Evolutionary conservation across 306 rosid genomes (phyloP).

Genomic region (Cucumis cinereus): DNA sequence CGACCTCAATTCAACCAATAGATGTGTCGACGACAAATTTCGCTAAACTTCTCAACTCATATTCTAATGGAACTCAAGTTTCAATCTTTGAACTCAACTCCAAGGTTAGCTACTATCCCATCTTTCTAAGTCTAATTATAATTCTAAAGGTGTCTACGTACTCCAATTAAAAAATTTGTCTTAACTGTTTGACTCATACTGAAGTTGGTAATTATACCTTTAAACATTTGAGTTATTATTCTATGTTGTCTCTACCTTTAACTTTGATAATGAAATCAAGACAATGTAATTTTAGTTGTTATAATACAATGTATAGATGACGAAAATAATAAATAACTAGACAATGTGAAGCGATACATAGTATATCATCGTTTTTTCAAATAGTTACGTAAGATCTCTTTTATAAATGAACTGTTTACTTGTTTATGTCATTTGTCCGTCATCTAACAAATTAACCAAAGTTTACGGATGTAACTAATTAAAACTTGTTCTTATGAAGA

Average conservation of each 20-base stretch:
- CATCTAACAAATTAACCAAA: not conserved
- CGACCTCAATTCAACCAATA: conserved; percentile 8
- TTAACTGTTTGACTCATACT: too few relatives aligned
- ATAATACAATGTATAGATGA: not conserved
- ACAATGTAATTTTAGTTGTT: too few relatives aligned
- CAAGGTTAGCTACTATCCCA: not conserved
- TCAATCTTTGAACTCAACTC: conserved; percentile 9
- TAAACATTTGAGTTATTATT: not conserved
- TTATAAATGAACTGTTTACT: too few relatives aligned
- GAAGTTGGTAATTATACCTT: too few relatives aligned
- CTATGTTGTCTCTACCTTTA: not conserved
- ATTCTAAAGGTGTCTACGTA: too few relatives aligned
- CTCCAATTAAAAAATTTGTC: too few relatives aligned
- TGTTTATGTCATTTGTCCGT: too few relatives aligned
- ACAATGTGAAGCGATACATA: not conserved
- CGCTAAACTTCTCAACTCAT: not conserved
- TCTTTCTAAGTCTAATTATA: not conserved
- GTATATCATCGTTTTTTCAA: too few relatives aligned
- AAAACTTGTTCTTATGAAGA: too few relatives aligned
- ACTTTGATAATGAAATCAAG: too few relatives aligned
- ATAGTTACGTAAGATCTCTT: not conserved
- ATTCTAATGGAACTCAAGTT: not conserved
- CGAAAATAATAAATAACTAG: not conserved
- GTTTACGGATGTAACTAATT: not conserved
- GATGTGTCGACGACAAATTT: not conserved